phyloP scores from a whole-genome alignment of 371 early-diverging fungal species.

The Mortierella sp. region DNA sequence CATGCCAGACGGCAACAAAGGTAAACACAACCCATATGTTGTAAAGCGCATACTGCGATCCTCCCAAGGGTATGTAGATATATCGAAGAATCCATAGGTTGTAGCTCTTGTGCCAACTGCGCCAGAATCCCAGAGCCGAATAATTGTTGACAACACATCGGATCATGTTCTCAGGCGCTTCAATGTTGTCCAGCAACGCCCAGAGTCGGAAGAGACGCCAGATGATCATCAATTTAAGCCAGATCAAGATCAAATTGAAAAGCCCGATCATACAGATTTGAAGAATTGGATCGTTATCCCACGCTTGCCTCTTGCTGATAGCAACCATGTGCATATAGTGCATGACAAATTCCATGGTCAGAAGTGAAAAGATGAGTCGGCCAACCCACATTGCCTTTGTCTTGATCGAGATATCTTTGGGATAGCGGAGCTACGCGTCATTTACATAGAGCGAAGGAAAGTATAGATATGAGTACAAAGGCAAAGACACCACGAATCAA shows the following conservation, averaged over 20 bases:
- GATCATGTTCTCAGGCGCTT: conserved; percentile 91
- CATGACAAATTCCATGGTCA: conserved; percentile 86
- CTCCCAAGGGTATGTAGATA: conserved; percentile 93
- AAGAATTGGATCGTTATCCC: conserved; percentile 76
- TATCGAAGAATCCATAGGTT: conserved; percentile 94
- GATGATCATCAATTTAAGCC: conserved; percentile 92
- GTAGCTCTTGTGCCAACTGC: conserved; percentile 91
- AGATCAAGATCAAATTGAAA: conserved; percentile 86
- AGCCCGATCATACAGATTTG: conserved; percentile 85
- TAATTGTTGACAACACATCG: conserved; percentile 95
- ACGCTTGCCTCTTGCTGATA: conserved; percentile 82
- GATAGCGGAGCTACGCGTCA: conserved; percentile 59
- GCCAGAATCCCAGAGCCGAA: conserved; percentile 90
- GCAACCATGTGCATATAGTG: conserved; percentile 89
- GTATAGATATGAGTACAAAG: too few relatives aligned
- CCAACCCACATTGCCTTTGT: conserved; percentile 58
- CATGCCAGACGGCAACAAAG: conserved; percentile 97
- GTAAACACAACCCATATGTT: conserved; percentile 89
- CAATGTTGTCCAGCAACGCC: conserved; percentile 89
- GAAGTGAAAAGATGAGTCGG: conserved; percentile 59
- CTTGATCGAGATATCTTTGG: conserved; percentile 57
- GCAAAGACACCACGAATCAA: too few relatives aligned
- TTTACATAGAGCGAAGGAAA: neutral
- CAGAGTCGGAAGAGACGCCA: conserved; percentile 96
- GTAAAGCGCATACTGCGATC: conserved; percentile 67